Base-by-base conservation (phyloP, 2,329 filamentous ascomycete species). In the Colletotrichum sojae region DNA sequence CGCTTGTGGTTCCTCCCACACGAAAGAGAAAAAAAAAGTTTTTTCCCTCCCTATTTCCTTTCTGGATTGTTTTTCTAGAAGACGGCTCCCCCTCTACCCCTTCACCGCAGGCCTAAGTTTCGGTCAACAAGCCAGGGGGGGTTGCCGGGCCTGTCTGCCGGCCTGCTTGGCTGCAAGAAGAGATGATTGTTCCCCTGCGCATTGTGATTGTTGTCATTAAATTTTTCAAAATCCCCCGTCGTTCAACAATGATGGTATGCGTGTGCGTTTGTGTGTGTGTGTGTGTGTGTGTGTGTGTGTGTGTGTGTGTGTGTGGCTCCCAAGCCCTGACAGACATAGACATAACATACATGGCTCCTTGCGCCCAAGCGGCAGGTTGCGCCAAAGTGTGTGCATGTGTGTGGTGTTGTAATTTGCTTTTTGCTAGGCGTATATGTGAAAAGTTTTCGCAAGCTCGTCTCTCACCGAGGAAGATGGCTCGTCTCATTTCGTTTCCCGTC, bases 1-100 rank as follows among this genome's bases (percentile, higher is more conserved):
- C 62, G 62, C 67, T 69, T 69, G 67, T 69, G 67, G 10, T 64
- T 54, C 48, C 39, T 55, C 62, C 62, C 67, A 67, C 67, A 67
- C 62, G 48, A 69, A 25, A 56, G 55, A 12, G 16, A 46, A 60
- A 51, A 60, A 54, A 61, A 51, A 31, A 12, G 27, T 36, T 46
- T 66, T 60, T 56, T 20, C 43, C 43, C 43, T 15, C 45, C 6
- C 31, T 10, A 12, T 64, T 31, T 51, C 10, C 9, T 48, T 48
- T 20, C 16, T 52, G 8, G 13, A 18, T 45, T 45, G 10, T 18
- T 53, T 53, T 67, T 53, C 54, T 56, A 36, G 66, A 68, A 68
- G 20, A 45, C 27, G 5, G 31, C 52, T n/a, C 31, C 16, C 9
- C 27, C 16, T 20, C 25, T 40, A 54, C 48, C 18, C 39, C 49